A percentile compares a stretch with the other conserved stretches of the same genome.
Conservation (phyloP, 306 rosid species). For the Citrullus mucosospermus region DNA sequence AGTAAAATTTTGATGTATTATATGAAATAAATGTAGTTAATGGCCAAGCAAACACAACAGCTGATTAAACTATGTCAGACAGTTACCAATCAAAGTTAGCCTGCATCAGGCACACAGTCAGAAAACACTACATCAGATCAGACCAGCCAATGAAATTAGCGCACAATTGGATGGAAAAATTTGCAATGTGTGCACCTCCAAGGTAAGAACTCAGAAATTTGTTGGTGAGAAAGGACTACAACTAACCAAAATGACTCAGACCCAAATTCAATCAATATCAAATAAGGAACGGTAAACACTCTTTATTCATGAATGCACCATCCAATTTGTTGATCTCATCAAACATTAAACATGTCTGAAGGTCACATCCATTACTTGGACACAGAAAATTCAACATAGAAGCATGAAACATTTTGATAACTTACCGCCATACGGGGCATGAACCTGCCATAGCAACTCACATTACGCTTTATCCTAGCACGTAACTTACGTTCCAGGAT, state of each 20-base stretch:
- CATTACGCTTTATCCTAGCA: conserved; percentile 91
- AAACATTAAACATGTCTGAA: background rate
- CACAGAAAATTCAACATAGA: background rate
- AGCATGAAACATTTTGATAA: conserved; percentile 4
- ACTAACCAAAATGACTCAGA: background rate
- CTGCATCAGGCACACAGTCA: background rate
- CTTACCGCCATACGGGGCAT: conserved; percentile 96
- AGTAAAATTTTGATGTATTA: conserved; percentile 7
- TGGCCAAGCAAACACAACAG: conserved; percentile 2
- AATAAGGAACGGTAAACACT: background rate
- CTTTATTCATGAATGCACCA: background rate
- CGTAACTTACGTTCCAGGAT: conserved; percentile 88
- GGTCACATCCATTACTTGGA: background rate
- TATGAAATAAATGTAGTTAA: conserved; percentile 10
- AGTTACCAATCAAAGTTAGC: background rate
- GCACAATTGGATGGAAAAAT: background rate
- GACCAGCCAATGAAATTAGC: background rate
- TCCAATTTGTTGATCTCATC: background rate
- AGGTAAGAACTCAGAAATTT: background rate
- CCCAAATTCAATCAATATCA: background rate
- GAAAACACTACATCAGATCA: background rate
- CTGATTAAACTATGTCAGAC: background rate
- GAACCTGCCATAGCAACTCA: conserved; percentile 96
- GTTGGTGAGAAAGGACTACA: background rate
- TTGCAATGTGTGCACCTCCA: background rate